Evolutionary conservation across 2,329 filamentous ascomycete genomes (phyloP), one percentile per base, ranked within the genome.

Genomic region (Diaporthe citriasiana): DNA sequence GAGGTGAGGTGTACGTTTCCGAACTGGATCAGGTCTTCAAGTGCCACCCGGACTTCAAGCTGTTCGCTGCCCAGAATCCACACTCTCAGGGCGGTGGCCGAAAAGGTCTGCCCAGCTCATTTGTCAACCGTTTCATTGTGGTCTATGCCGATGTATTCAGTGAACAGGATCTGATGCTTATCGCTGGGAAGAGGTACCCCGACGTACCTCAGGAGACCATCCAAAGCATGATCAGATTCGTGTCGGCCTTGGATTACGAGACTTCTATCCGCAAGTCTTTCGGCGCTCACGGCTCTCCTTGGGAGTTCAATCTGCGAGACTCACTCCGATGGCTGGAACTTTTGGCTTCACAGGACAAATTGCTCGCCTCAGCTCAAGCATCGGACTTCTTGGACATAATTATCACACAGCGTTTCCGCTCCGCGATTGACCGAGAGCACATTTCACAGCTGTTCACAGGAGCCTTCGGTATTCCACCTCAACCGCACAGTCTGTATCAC

Each of bases 121-220:
- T 99, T 79, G 97, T 99, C 76, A 98, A 99, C 82, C 93, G 97
- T 59, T 99, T 99, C 82, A 97, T 97, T 50, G 96, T 99, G 25
- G 97, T 99, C 0, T 98, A 98, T 83, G 95, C 97, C 73, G 97
- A 99, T 80, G 90, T 95, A 6, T 97, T 99, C 81, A 93, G 89
- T 22, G 88, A 93, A 35, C 89, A 94, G 42, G 97, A 99, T 85
- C 84, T 99, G 74, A 89, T 93, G 74, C 86, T 93, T 60, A 98
- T 99, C 76, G 97, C 95, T 60, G 87, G 89, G 35, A 93, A 93
- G 77, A 91, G 94, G 75, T 98, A 94, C 80, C 92, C 94, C 0
- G 81, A 84, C 1, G 88, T 95, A 30, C 82, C 89, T 0, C 78
- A 84, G 0, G 84, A 89, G 1, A 89, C 91, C 40, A 89, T 95